phyloP scores from a whole-genome alignment of 352 stramenopile genomes.

The Globisporangium uncinulatum region DNA sequence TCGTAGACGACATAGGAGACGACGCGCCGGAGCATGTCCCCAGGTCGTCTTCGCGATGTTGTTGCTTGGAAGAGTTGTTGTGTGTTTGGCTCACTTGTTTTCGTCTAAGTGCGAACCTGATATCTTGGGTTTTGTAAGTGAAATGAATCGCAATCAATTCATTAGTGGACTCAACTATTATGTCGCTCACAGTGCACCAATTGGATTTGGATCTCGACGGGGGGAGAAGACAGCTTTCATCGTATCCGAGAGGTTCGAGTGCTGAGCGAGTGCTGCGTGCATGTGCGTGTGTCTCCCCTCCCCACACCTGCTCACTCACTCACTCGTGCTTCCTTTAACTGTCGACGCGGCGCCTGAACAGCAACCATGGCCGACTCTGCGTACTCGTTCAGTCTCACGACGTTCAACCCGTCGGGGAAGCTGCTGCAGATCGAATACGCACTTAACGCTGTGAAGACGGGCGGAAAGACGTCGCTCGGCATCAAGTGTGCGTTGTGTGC shows the following conservation, averaged over 20 bases:
- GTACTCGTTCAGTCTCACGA: slow-evolving; percentile 99
- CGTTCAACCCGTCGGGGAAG: slow-evolving; percentile 98
- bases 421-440: slow-evolving; percentile 99
- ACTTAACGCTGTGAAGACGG: slow-evolving; percentile 96
- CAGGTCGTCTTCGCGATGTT: background rate
- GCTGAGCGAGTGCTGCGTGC: background rate
- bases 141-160: too few relatives aligned
- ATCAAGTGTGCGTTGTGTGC: slow-evolving; percentile 84
- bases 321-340: background rate
- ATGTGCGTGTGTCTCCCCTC: background rate
- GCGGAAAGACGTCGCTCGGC: slow-evolving; percentile 96
- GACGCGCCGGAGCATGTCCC: slow-evolving; percentile 20
- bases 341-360: background rate
- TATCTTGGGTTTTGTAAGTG: too few relatives aligned
- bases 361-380: slow-evolving; percentile 92
- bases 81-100: background rate
- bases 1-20: slow-evolving; percentile 61
- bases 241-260: background rate
- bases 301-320: background rate
- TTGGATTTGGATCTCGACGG: slow-evolving; percentile 6
- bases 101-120: too few relatives aligned
- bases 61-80: background rate
- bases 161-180: too few relatives aligned
- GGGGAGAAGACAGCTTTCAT: slow-evolving; percentile 1
- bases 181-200: too few relatives aligned